A percentile compares a stretch with the other conserved stretches of the same genome.
Conservation (phyloP, 306 rosid species). For the Medicago ruthenica region DNA sequence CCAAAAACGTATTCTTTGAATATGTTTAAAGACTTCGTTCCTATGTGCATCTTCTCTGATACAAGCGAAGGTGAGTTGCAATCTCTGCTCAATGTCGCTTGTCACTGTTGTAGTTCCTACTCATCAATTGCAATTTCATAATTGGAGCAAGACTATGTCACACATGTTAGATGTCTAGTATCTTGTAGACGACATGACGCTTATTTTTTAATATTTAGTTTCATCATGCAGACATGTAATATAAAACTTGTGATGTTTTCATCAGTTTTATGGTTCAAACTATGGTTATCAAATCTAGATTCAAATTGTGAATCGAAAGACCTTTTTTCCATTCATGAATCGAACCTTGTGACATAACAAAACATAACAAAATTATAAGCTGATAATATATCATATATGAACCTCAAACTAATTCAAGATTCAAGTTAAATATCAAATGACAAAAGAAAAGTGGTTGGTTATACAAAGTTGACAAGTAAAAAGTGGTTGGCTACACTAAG, state of each 20-base stretch:
- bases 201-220: background rate
- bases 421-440: background rate
- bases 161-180: conserved; percentile 22
- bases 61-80: conserved; percentile 73
- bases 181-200: conserved; percentile 2
- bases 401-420: background rate
- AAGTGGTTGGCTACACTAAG: background rate
- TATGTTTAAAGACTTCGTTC: conserved; percentile 93
- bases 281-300: too few relatives aligned
- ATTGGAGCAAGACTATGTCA: conserved; percentile 25
- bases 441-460: background rate
- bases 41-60: conserved; percentile 93
- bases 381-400: too few relatives aligned
- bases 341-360: too few relatives aligned
- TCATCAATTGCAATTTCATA: conserved; percentile 29
- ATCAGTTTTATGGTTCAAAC: background rate
- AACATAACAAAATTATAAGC: too few relatives aligned
- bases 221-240: background rate
- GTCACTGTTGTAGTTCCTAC: background rate
- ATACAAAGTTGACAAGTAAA: background rate
- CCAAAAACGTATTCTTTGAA: conserved; percentile 80
- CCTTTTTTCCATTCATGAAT: too few relatives aligned
- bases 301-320: too few relatives aligned
- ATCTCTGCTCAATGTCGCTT: conserved; percentile 19
- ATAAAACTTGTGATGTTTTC: conserved; percentile 19